A percentile compares a stretch with the other conserved stretches of the same genome.
phyloP scores from a whole-genome alignment of 2,329 filamentous ascomycete genomes.

The Ascosphaera apis region DNA sequence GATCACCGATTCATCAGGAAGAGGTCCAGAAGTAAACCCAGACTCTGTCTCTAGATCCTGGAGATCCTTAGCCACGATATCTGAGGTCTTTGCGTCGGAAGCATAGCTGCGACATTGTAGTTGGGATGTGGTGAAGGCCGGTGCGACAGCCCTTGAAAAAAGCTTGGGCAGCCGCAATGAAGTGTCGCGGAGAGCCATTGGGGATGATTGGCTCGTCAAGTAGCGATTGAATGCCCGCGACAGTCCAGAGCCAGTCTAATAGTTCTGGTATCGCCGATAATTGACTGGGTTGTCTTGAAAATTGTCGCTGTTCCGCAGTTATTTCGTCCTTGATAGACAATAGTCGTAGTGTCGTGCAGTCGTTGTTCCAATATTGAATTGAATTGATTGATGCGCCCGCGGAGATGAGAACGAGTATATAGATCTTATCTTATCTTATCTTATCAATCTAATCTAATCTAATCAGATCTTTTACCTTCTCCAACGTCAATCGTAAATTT shows the following conservation, averaged over 20 bases:
- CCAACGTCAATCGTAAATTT: no score
- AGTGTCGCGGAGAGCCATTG: slow-evolving; percentile 19
- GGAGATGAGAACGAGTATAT: no score
- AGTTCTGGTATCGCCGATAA: no score
- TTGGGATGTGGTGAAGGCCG: slow-evolving; percentile 12
- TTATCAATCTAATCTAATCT: no score
- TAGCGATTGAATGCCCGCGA: slow-evolving; percentile 4
- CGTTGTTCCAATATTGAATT: no score
- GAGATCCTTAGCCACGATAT: slow-evolving; percentile 11
- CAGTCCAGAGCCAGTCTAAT: slow-evolving; percentile 3
- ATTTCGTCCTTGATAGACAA: no score
- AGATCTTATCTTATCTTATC: no score
- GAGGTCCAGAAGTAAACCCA: slow-evolving; percentile 18
- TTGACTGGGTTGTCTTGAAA: no score
- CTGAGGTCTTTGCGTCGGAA: slow-evolving; percentile 15
- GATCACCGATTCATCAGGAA: slow-evolving; percentile 15
- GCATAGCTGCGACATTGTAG: slow-evolving; percentile 25
- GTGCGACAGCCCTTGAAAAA: slow-evolving; percentile 14
- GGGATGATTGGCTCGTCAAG: slow-evolving; percentile 1
- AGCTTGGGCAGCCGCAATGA: slow-evolving; percentile 18
- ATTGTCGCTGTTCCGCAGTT: slow-evolving; percentile 1
- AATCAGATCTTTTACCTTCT: no score
- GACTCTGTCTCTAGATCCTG: slow-evolving; percentile 25
- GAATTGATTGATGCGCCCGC: no score
- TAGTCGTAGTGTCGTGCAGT: no score